Evolutionary conservation across 2,329 filamentous ascomycete genomes (phyloP).

Genomic region (Lachnellula arida): DNA sequence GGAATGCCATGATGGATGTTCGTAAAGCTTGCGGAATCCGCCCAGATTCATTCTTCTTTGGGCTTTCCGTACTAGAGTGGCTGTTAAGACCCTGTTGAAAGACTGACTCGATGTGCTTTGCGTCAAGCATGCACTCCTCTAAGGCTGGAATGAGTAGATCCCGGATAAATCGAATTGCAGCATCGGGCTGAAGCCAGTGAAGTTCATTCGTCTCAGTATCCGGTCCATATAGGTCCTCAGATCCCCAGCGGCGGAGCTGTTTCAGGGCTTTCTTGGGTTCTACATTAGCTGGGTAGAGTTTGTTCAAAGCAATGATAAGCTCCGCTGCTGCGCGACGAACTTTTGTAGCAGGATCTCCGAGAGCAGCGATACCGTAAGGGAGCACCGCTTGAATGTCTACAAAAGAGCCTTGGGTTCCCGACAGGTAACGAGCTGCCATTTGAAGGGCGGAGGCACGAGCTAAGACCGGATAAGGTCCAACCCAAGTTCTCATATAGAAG

Average conservation of each 20-base stretch:
- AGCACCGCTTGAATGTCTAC: constrained; percentile 73
- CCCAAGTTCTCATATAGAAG: constrained; percentile 74
- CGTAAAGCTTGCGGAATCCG: constrained; percentile 55
- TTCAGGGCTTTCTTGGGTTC: constrained; percentile 39
- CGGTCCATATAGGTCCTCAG: constrained; percentile 60
- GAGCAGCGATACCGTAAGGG: constrained; percentile 73
- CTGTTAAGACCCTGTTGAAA: constrained; percentile 59
- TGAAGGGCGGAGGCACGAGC: constrained; percentile 67
- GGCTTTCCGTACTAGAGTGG: constrained; percentile 35
- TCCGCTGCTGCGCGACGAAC: constrained; percentile 73
- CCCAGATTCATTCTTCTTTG: constrained; percentile 41
- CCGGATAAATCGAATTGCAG: constrained; percentile 57
- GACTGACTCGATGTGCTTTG: constrained; percentile 61
- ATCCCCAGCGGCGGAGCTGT: constrained; percentile 49
- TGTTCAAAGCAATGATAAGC: constrained; percentile 54
- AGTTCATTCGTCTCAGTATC: constrained; percentile 42
- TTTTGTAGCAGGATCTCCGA: constrained; percentile 70
- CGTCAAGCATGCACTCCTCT: constrained; percentile 83
- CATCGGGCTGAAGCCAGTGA: constrained; percentile 54
- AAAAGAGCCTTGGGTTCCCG: constrained; percentile 42
- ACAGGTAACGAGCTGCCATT: constrained; percentile 54
- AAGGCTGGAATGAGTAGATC: constrained; percentile 67
- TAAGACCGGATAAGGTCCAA: constrained; percentile 62
- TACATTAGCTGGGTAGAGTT: constrained; percentile 39
- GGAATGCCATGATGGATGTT: constrained; percentile 61